Percentiles rank a stretch among this genome's conserved stretches.
phyloP scores from a whole-genome alignment of 1,284 basidiomycete genomes.

The Fomitopsis schrenkii region DNA sequence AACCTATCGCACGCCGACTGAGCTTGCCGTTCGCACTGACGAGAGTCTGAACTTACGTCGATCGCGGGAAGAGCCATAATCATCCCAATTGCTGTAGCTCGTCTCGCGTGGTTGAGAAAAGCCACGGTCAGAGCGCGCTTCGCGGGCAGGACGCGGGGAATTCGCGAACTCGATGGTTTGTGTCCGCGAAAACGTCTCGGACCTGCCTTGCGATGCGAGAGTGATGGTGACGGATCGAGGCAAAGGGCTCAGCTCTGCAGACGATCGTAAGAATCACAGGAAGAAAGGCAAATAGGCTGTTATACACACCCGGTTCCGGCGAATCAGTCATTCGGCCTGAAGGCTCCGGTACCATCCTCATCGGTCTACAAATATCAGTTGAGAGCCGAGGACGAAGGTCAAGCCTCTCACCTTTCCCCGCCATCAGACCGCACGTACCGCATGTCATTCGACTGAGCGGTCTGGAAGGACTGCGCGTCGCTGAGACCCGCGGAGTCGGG shows the following conservation, averaged over 20 bases:
- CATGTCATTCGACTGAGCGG: not conserved
- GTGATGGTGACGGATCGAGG: constrained; percentile 4
- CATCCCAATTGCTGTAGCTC: not conserved
- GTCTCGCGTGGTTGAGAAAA: not conserved
- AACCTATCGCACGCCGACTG: constrained; percentile 10
- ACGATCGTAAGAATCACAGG: not conserved
- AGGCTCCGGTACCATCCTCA: not conserved
- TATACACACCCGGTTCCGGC: constrained; percentile 1
- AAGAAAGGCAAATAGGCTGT: not conserved
- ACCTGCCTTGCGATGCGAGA: not conserved
- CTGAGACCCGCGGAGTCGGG: not conserved
- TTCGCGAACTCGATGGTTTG: constrained; percentile 59
- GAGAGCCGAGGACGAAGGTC: no score
- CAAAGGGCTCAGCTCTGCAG: not conserved
- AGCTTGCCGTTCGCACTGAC: constrained; percentile 5
- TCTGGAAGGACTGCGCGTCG: not conserved
- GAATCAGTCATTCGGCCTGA: not conserved
- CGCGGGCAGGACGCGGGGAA: constrained; percentile 16
- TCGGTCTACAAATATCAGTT: not conserved
- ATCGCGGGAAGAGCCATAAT: constrained; percentile 1
- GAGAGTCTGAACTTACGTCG: constrained; percentile 6
- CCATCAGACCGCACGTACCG: not conserved
- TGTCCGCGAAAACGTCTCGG: constrained; percentile 29
- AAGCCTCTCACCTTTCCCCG: not conserved
- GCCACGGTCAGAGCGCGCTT: not conserved